Base-by-base conservation (phyloP, 257 asterid genomes). In the Solanum corneliomulleri region DNA sequence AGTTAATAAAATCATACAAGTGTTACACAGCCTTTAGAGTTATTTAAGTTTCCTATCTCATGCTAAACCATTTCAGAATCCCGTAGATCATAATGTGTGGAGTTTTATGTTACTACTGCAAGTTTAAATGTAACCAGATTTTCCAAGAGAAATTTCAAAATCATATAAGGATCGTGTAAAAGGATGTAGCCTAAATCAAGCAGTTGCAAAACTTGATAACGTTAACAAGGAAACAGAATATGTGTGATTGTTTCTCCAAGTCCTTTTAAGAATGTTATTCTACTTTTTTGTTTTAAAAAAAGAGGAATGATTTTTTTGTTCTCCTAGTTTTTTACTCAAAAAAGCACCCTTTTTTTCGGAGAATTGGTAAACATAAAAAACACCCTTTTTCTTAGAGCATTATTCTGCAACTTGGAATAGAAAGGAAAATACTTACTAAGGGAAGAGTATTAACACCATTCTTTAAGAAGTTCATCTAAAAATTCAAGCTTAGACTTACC, bases 401-500 rank as follows among this genome's bases (percentile, higher is more conserved):
- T 76, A 44, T 44, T 23, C 84, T 16, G 39, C 62, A 77, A 77
- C 15, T 77, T 3, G 12, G 33, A 25, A 15, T 16, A 77, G 62
- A 25, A 42, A n/a, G n/a, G 62, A 64, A 84, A 82, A 7, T 49
- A 9, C n/a, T 70, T 49, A 83, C 56, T 10, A n/a, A 76, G 31
- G 83, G 56, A 83, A 56, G 42, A 80, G 80, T 44, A 20, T 25
- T 71, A 69, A 60, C 86, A 66, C 39, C 9, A 18, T 62, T 44
- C 31, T 66, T 87, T 86, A 14, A 42, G 52, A 44, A 25, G 31
- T 78, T 18, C 71, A 37, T 86, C 80, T 7, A 60, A 29, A 85
- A 37, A 85, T 42, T 44, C 83, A 74, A 66, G 58, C 77, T 41
- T 16, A 64, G 12, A 95, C 99, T 95, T 89, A 96, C 99, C 21